Evolutionary conservation across 257 asterid genomes (phyloP).

Genomic region (Mitragyna speciosa): DNA sequence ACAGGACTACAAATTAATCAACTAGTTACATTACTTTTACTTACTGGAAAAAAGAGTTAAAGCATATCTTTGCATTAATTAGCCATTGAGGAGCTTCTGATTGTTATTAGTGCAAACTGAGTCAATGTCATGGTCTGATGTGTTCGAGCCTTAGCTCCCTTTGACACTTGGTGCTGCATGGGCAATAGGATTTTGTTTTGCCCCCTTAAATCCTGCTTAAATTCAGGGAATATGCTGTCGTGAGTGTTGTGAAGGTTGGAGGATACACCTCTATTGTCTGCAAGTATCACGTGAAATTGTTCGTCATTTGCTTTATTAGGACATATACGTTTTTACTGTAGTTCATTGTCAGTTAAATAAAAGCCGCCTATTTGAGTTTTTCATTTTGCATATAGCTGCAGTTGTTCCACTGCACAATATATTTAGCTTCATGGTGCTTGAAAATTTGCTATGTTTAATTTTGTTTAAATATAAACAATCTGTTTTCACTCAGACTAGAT

Average conservation of each 20-base stretch:
- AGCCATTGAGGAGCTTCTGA: not conserved
- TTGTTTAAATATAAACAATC: not conserved
- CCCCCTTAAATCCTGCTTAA: not conserved
- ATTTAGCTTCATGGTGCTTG: not conserved
- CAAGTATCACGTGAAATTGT: not conserved
- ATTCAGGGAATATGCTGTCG: not conserved
- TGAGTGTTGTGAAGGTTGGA: not conserved
- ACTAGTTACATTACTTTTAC: not conserved
- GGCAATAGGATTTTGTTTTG: not conserved
- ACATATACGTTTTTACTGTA: not conserved
- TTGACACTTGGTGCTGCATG: conserved; percentile 7
- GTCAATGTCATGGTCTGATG: not conserved
- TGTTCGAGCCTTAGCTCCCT: not conserved
- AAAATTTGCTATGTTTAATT: not conserved
- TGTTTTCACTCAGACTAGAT: not conserved
- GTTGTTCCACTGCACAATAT: not conserved
- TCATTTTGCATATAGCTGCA: not conserved
- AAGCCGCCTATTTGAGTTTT: conserved; percentile 1
- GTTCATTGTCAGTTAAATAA: not conserved
- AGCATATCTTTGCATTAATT: not conserved
- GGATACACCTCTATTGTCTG: not conserved
- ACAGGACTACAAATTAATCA: not conserved
- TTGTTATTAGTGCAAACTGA: not conserved
- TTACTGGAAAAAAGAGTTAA: not conserved
- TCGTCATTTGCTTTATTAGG: not conserved